phyloP scores from a whole-genome alignment of 768 basidiomycete species.

The Agaricus bisporus region DNA sequence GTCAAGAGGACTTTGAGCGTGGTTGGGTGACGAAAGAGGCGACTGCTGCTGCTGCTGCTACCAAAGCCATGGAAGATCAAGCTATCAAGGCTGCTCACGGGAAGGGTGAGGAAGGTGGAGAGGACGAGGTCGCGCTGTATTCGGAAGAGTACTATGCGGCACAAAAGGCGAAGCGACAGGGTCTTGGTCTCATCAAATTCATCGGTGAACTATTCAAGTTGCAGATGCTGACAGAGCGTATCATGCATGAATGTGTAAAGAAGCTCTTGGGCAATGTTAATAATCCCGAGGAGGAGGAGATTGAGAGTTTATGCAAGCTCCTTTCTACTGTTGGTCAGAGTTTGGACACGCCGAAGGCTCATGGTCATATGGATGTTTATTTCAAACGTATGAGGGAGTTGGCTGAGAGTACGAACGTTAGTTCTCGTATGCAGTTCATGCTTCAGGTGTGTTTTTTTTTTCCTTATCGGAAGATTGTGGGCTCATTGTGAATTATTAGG shows the following conservation, averaged over 20 bases:
- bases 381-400: conserved; percentile 88
- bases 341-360: conserved; percentile 78
- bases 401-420: conserved; percentile 65
- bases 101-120: conserved; percentile 38
- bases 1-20: conserved; percentile 96
- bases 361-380: conserved; percentile 87
- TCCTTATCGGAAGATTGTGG: not conserved
- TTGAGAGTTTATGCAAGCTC: conserved; percentile 93
- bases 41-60: conserved; percentile 79
- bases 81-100: conserved; percentile 67
- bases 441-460: conserved; percentile 59
- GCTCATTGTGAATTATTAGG: conserved; percentile 38
- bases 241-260: conserved; percentile 99
- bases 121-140: conserved; percentile 71
- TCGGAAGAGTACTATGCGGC: conserved; percentile 96
- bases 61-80: conserved; percentile 81
- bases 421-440: conserved; percentile 92
- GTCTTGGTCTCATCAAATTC: conserved; percentile 95
- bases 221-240: conserved; percentile 96
- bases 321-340: conserved; percentile 81
- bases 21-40: conserved; percentile 90
- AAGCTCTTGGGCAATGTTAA: conserved; percentile 90
- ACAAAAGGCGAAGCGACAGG: conserved; percentile 95
- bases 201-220: conserved; percentile 98
- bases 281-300: conserved; percentile 96